Conservation (phyloP, 805 yeast genomes). For the Danielia reshetovae region DNA sequence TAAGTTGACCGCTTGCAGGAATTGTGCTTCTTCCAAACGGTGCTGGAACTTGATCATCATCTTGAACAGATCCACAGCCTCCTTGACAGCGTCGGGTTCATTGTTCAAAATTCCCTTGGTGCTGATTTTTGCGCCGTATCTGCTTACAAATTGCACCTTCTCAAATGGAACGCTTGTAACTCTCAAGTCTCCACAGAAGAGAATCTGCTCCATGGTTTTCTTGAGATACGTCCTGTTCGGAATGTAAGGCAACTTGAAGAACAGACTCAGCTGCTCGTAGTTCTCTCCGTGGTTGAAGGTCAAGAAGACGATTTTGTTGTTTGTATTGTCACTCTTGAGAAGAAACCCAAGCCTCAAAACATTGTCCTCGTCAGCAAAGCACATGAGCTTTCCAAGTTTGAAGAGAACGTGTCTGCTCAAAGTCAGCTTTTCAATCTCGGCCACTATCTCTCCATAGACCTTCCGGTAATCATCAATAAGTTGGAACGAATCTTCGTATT, state of each 20-base stretch:
- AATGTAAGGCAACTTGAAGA: constrained; percentile 33
- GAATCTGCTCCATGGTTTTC: constrained; percentile 33
- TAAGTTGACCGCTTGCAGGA: constrained; percentile 29
- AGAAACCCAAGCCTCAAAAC: constrained; percentile 51
- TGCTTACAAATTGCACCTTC: constrained; percentile 42
- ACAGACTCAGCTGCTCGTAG: constrained; percentile 21
- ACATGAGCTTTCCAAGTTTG: constrained; percentile 52
- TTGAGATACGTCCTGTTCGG: constrained; percentile 30
- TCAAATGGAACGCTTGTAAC: constrained; percentile 38
- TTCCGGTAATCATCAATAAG: constrained; percentile 44
- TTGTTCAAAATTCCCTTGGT: constrained; percentile 36
- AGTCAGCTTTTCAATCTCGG: constrained; percentile 45
- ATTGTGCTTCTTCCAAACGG: constrained; percentile 42
- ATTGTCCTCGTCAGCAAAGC: constrained; percentile 49
- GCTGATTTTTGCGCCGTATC: constrained; percentile 29
- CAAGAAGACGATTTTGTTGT: constrained; percentile 33
- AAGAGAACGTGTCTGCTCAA: constrained; percentile 44
- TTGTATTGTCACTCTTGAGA: constrained; percentile 37
- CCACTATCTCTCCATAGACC: constrained; percentile 43
- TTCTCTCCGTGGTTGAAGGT: constrained; percentile 43
- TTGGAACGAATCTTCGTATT: constrained; percentile 43
- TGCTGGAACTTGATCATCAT: constrained; percentile 34
- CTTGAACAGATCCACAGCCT: constrained; percentile 33
- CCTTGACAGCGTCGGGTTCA: constrained; percentile 29
- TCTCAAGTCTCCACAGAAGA: constrained; percentile 29